Percentiles rank a stretch among this genome's conserved stretches.
Evolutionary conservation across 305 asterid genomes (phyloP).

Genomic region (Fraxinus velutina): DNA sequence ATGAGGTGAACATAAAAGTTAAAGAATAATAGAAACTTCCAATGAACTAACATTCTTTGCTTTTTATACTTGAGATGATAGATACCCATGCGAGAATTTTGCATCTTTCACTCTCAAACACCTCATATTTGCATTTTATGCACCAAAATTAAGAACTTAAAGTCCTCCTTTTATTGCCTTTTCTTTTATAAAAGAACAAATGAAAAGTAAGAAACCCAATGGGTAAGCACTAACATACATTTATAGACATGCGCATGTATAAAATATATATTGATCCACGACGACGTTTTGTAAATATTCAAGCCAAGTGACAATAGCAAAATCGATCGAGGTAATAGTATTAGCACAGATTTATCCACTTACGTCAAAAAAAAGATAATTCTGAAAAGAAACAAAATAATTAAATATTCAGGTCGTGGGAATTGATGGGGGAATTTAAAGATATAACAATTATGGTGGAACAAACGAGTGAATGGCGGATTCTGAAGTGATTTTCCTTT

Average conservation of each 20-base stretch:
- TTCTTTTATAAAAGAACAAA: not conserved
- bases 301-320: not conserved
- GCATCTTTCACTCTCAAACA: not conserved
- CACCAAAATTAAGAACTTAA: not conserved
- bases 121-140: not conserved
- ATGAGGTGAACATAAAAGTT: not conserved
- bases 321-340: slow-evolving; percentile 6
- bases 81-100: not conserved
- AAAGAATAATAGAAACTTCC: slow-evolving; percentile 1
- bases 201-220: not conserved
- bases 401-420: slow-evolving; percentile 30
- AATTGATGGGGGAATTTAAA: slow-evolving; percentile 29
- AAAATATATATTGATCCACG: not conserved
- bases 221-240: slow-evolving; percentile 36
- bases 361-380: not conserved
- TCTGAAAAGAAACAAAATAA: slow-evolving; percentile 31
- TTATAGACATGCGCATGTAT: slow-evolving; percentile 9
- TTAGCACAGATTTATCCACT: slow-evolving; percentile 33
- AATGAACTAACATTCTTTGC: not conserved
- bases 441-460: slow-evolving; percentile 27
- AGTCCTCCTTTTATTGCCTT: not conserved
- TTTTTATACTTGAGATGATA: not conserved
- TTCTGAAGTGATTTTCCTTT: slow-evolving; percentile 44
- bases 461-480: slow-evolving; percentile 28
- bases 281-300: slow-evolving; percentile 15